Evolutionary conservation across 108 stramenopile species (phyloP).

Genomic region (Bacterosira constricta): DNA sequence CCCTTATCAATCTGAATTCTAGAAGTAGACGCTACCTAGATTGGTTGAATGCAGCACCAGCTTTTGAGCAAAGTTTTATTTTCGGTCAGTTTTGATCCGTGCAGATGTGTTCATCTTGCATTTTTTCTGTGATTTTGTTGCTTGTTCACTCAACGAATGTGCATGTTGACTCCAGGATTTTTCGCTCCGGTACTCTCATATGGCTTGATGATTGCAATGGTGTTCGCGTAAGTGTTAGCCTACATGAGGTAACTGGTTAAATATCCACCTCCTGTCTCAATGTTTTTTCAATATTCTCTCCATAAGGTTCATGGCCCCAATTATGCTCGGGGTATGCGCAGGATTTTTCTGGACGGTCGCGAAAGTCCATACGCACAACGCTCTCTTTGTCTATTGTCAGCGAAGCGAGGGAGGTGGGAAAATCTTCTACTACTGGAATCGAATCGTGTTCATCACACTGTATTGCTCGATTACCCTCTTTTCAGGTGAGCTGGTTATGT

Average conservation of each 20-base stretch:
- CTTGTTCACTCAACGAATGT: neutral
- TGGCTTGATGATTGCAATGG: slow-evolving; percentile 42
- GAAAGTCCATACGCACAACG: slow-evolving; percentile 64
- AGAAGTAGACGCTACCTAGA: slow-evolving; percentile 34
- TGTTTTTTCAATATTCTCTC: slow-evolving; percentile 30
- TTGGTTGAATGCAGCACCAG: slow-evolving; percentile 31
- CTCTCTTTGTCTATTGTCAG: slow-evolving; percentile 57
- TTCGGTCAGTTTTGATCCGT: slow-evolving; percentile 15
- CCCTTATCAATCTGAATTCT: slow-evolving; percentile 33
- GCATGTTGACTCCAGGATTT: slow-evolving; percentile 8
- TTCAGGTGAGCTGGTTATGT: too few species aligned
- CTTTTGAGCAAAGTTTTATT: slow-evolving; percentile 32
- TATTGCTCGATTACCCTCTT: slow-evolving; percentile 50
- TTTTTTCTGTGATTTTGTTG: neutral
- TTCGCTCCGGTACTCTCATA: slow-evolving; percentile 38
- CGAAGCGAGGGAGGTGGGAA: slow-evolving; percentile 61
- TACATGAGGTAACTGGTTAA: neutral
- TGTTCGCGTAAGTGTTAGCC: slow-evolving; percentile 30
- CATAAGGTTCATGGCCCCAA: slow-evolving; percentile 37
- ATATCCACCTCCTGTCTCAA: neutral
- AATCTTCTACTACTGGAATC: slow-evolving; percentile 57
- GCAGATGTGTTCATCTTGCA: too few species aligned
- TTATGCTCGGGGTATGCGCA: slow-evolving; percentile 47
- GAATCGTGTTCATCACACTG: slow-evolving; percentile 43
- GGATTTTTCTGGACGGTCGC: slow-evolving; percentile 56